These are phyloP conservation scores for Cornus controversa DNA, from an alignment of 148 eudicot species.

Conservation along the genomic window DNA sequence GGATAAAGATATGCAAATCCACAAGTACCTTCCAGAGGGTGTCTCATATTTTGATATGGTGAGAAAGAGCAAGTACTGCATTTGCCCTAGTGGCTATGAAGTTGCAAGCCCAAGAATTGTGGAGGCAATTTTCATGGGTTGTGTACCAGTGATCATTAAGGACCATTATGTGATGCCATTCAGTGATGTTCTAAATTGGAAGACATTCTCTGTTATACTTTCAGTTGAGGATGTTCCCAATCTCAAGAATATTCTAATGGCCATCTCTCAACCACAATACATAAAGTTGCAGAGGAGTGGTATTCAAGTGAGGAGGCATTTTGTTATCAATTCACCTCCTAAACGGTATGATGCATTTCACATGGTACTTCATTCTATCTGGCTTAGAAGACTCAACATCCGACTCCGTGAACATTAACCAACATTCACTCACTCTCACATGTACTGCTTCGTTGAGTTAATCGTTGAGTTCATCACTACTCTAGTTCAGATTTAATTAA, in stretches of 20 bases:
- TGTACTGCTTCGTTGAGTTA: too few relatives aligned
- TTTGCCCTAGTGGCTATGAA: constrained; percentile 87
- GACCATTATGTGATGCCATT: constrained; percentile 70
- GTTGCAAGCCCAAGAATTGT: constrained; percentile 84
- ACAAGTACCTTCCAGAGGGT: constrained; percentile 59
- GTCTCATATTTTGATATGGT: constrained; percentile 61
- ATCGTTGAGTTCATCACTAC: too few relatives aligned
- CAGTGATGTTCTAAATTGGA: constrained; percentile 79
- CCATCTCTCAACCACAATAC: constrained; percentile 52
- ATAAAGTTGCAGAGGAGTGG: constrained; percentile 65
- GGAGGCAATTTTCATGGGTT: constrained; percentile 74
- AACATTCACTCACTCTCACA: too few relatives aligned
- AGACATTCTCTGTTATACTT: constrained; percentile 56
- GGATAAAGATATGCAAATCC: constrained; percentile 60
- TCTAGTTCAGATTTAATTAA: too few relatives aligned
- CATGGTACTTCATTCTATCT: constrained; percentile 81
- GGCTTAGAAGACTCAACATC: constrained; percentile 75
- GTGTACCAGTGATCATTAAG: constrained; percentile 70
- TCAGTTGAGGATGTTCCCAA: constrained; percentile 57
- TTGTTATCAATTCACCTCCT: constrained; percentile 65
- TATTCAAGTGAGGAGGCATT: constrained; percentile 54
- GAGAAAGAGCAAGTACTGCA: constrained; percentile 59
- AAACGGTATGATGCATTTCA: constrained; percentile 71
- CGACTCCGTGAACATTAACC: too few relatives aligned
- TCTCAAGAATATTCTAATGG: constrained; percentile 52